These are phyloP conservation scores for Serendipita sp. DNA, from an alignment of 768 basidiomycete species.

Conservation along the genomic window DNA sequence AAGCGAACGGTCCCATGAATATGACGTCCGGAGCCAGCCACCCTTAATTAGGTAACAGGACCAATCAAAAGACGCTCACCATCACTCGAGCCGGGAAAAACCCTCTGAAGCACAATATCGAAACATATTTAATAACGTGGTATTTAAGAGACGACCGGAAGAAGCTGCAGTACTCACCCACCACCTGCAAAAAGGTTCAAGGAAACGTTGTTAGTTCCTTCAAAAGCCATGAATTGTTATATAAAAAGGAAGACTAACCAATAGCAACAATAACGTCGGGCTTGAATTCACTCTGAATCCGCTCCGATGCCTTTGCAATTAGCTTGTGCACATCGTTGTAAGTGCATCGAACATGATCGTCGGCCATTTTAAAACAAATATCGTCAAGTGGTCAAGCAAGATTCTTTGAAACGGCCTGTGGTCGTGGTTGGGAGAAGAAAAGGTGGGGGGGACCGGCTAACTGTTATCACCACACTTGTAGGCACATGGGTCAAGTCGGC, in stretches of 20 bases:
- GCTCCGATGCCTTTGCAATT: conserved; percentile 46
- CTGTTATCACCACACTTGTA: neutral
- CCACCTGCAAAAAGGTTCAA: conserved; percentile 34
- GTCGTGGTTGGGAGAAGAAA: neutral
- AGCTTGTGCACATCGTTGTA: conserved; percentile 91
- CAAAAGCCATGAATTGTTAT: neutral
- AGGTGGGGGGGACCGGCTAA: neutral
- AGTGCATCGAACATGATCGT: conserved; percentile 49
- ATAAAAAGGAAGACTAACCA: conserved; percentile 24
- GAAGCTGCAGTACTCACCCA: conserved; percentile 39
- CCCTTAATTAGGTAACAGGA: too few relatives aligned
- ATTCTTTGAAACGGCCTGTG: neutral
- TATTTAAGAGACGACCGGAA: too few relatives aligned
- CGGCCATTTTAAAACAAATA: neutral
- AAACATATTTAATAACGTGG: neutral
- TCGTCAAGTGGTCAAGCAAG: neutral
- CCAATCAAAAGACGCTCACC: conserved; percentile 13
- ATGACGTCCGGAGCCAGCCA: too few relatives aligned
- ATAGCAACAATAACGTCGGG: conserved; percentile 80
- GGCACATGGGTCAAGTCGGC: neutral
- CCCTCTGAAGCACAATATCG: conserved; percentile 35
- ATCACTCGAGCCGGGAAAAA: conserved; percentile 93
- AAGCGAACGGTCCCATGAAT: too few relatives aligned
- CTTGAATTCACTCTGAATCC: conserved; percentile 63
- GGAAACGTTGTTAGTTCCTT: neutral